Base-by-base conservation (phyloP, 192 early-diverging fungal genomes). In the Coemansia furcata region DNA sequence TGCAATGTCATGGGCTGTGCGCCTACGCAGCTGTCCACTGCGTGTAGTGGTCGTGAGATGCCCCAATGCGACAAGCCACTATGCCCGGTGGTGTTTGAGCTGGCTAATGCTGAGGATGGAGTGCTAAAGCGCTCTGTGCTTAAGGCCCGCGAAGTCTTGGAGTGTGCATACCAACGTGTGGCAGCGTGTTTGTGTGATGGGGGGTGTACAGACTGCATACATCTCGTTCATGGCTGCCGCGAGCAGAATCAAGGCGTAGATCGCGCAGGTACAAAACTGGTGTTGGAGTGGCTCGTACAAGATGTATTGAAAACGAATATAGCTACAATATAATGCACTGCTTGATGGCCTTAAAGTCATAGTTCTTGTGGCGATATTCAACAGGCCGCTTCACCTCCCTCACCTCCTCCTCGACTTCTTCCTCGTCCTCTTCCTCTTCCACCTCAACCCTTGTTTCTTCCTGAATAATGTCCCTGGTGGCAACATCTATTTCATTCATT, bases 71-170 rank as follows among this genome's bases (percentile, higher is more conserved):
- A 67, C n/a, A 55, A 36, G 1, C 71, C 76, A 29, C 38, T 33
- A 32, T 33, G 72, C 6, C 36, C 74, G 5, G 46, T 79, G 5
- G 42, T 79, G 9, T 79, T 67, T 32, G 72, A 79, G 52, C 55
- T 19, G 17, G 21, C 38, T 3, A 43, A 54, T 5, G 62, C 29
- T 0, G 17, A 21, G 5, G 37, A 40, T 1, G 69, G 74, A 0
- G 69, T 60, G 6, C 39, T 65, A 3, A 0, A 6, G 12, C 55
- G 75, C 6, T 29, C 67, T 6, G 33, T 65, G 35, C 5, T 35
- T 4, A 2, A 40, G 5, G 36, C 61, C 2, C 21, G 29, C 7
- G 43, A 44, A 0, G 60, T 72, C 19, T 6, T 77, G 12, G 12
- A 32, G 4, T 2, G 2, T 7, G 55, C 66, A 17, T 23, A 50